Percentiles rank a stretch among this genome's conserved stretches.
These are phyloP conservation scores for Cladophialophora immunda DNA, from an alignment of 2,329 filamentous ascomycete species.

Conservation along the genomic window DNA sequence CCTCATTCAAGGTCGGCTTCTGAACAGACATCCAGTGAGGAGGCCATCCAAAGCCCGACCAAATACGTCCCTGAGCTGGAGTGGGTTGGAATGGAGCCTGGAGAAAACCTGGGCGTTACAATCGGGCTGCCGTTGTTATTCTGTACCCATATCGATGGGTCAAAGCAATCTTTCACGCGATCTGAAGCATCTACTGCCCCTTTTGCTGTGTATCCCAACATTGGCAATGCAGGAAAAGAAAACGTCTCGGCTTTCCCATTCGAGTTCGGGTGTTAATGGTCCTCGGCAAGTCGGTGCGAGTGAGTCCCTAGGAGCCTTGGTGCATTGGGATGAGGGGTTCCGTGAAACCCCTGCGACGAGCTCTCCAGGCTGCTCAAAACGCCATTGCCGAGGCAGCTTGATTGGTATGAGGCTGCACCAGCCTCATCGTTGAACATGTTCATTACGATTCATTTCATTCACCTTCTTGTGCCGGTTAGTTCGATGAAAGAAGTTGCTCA, in stretches of 20 bases:
- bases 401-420: slow-evolving; percentile 4
- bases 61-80: no score
- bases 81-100: no score
- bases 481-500: no score
- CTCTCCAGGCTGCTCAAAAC: background rate
- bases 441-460: no score
- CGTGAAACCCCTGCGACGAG: background rate
- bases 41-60: no score
- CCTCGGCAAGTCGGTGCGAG: background rate
- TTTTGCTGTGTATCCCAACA: background rate
- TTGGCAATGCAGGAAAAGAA: no score
- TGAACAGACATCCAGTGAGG: background rate
- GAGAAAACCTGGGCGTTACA: no score
- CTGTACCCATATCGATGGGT: no score
- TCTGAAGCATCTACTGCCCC: background rate
- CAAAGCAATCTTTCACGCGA: no score
- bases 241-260: background rate
- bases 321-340: background rate
- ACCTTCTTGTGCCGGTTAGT: no score
- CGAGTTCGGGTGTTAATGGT: background rate
- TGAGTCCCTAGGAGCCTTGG: background rate
- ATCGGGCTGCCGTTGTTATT: no score
- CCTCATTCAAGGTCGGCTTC: background rate
- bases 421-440: background rate
- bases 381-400: background rate